Base-by-base conservation (phyloP, 352 stramenopile species). In the Globisporangium recalcitrans region DNA sequence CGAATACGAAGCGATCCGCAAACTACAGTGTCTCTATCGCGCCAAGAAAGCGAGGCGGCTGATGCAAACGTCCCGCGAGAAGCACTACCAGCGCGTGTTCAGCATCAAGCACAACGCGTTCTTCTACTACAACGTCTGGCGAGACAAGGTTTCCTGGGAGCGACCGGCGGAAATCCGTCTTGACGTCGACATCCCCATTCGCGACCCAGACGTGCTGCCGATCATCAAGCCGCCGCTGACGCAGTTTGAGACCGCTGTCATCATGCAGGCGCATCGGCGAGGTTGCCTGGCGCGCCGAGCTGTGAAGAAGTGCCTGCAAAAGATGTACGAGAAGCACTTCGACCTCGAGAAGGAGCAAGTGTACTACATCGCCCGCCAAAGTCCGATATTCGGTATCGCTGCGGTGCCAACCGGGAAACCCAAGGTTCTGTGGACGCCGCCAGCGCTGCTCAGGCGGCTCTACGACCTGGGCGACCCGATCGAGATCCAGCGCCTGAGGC, bases 41-140 rank as follows among this genome's bases (percentile, higher is more conserved):
- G 81, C 79, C 1, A 66, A 66, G 29, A 71, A 78, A 53, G 81
- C 80, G 21, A 68, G 75, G 19, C 67, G 69, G 0, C 61, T 89
- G 21, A 54, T 93, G 36, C 74, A 90, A 31, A 69, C 67, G 42
- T 74, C 78, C 7, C 67, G 81, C 24, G 78, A 90, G 55, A 74
- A 80, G 56, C 78, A 79, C 40, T 88, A 89, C 55, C 78, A 93
- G 62, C 71, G 80, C 14, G 72, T 93, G 10, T 93, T 90, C 65
- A 89, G 78, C 36, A 89, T 91, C 60, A 68, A 69, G 3, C 83
- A 93, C 76, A 69, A 85, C 52, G 63, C 70, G 10, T 93, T 93
- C 55, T 93, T 93, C 63, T 90, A 80, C 65, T 91, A 87, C 73
- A 89, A 93, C 51, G 56, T 81, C 14, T 91, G 81, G 81, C 72